A percentile compares a stretch with the other conserved stretches of the same genome.
phyloP scores from a whole-genome alignment of 1,139 yeast species.

The Saccharomyces hybrid region DNA sequence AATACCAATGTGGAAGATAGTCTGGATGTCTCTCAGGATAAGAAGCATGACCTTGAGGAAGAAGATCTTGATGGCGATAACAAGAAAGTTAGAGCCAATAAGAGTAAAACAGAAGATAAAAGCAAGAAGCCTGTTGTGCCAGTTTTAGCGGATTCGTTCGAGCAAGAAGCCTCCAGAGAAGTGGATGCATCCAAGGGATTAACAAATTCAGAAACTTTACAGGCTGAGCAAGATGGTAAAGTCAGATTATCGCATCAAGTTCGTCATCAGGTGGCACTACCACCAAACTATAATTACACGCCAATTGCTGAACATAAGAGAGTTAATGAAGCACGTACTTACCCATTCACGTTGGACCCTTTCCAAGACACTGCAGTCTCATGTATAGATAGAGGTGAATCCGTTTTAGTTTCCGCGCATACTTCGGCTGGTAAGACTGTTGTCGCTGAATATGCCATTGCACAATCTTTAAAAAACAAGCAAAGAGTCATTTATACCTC shows the following conservation, averaged over 20 bases:
- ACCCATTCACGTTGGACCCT: slow-evolving; percentile 90
- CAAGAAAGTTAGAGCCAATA: slow-evolving; percentile 16
- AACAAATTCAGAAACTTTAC: slow-evolving; percentile 31
- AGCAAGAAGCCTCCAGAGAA: slow-evolving; percentile 85
- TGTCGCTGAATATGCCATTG: slow-evolving; percentile 97
- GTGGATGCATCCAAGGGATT: slow-evolving; percentile 75
- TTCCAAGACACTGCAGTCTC: slow-evolving; percentile 95
- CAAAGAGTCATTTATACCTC: slow-evolving; percentile 95
- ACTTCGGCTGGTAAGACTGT: slow-evolving; percentile 99
- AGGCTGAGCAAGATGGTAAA: slow-evolving; percentile 40
- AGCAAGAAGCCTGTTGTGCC: slow-evolving; percentile 40
- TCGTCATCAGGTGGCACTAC: slow-evolving; percentile 95
- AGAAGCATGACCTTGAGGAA: slow-evolving; percentile 12
- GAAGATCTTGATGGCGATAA: slow-evolving; percentile 9
- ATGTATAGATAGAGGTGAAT: slow-evolving; percentile 87
- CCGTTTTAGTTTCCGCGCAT: slow-evolving; percentile 97
- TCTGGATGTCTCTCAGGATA: slow-evolving; percentile 6
- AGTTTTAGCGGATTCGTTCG: slow-evolving; percentile 81
- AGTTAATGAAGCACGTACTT: slow-evolving; percentile 66
- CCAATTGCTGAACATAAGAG: slow-evolving; percentile 86
- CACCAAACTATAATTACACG: slow-evolving; percentile 78
- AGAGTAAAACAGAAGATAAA: slow-evolving; percentile 24
- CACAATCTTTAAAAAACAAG: slow-evolving; percentile 81
- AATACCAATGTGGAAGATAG: slow-evolving; percentile 6
- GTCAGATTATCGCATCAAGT: slow-evolving; percentile 85